Evolutionary conservation across 805 yeast species (phyloP).

Genomic region (Candida palmyrensis): DNA sequence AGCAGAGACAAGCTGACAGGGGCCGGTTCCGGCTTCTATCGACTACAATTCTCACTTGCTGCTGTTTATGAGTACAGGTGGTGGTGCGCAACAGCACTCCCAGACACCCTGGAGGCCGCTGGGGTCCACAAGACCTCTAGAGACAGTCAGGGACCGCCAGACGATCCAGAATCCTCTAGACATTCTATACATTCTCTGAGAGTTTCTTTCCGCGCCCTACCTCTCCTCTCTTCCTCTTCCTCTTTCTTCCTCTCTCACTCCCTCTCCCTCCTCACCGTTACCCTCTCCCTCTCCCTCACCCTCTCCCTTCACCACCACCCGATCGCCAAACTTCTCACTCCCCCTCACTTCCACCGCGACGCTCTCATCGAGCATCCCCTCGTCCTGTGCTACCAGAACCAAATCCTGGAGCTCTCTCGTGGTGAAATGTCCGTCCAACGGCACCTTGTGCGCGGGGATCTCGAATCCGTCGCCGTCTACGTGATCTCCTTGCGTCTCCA

Average conservation of each 20-base stretch:
- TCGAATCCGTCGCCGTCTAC: constrained; percentile 32
- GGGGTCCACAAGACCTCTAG: too few species aligned
- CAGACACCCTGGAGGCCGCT: too few species aligned
- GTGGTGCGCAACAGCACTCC: too few species aligned
- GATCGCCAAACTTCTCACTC: constrained; percentile 21
- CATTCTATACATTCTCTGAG: too few species aligned
- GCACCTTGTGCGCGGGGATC: constrained; percentile 33
- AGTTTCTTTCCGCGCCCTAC: too few species aligned
- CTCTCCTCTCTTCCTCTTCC: too few species aligned
- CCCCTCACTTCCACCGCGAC: constrained; percentile 22
- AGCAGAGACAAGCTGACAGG: too few species aligned
- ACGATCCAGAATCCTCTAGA: too few species aligned
- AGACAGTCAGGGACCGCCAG: too few species aligned
- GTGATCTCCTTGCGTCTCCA: constrained; percentile 27
- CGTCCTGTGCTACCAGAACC: constrained; percentile 25
- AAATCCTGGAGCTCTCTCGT: constrained; percentile 27
- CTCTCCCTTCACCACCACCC: constrained; percentile 20
- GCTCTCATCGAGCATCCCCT: constrained; percentile 21
- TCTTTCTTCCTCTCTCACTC: constrained; percentile 3
- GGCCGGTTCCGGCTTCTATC: too few species aligned
- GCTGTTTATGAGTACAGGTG: too few species aligned
- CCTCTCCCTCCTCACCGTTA: not conserved
- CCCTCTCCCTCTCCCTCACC: constrained; percentile 4
- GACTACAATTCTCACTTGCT: too few species aligned
- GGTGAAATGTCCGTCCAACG: constrained; percentile 37